Base-by-base conservation (phyloP, 2,329 filamentous ascomycete species). In the Monosporascus sp. region DNA sequence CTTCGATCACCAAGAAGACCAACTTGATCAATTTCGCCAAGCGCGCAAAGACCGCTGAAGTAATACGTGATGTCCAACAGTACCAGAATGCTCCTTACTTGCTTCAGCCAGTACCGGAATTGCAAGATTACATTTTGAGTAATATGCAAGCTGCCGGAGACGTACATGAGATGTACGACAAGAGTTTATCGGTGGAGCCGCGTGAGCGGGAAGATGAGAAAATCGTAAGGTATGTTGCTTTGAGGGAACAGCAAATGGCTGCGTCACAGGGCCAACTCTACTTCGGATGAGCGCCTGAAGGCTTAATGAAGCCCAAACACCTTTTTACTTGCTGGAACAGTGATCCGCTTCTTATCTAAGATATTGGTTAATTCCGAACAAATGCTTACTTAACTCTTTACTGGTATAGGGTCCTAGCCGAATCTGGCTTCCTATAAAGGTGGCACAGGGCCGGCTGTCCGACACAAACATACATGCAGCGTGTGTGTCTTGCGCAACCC, bases 141-240 rank as follows among this genome's bases (percentile, higher is more conserved):
- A 97, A 97, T 71, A 96, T 97, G 89, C 88, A 95, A 74, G 88
- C 87, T 31, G 93, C 94, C 4, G 90, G 91, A 50, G 93, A 97
- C 70, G 94, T 99, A 59, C 92, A 97, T 71, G 93, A 97, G 78
- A 97, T 97, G 94, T 99, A 97, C 77, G 92, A 97, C 73, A 92
- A 92, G 80, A 96, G 91, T 75, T 78, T 99, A 74, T 82, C 87
- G 66, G 86, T 99, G 56, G 94, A 99, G 71, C 94, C 94, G 58
- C 84, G 94, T 66, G 94, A 99, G 77, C 84, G 94, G 65, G 94
- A 99, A 76, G 94, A 99, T 69, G 94, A 99, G 76, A 97, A 97
- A 81, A 97, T 99, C 79, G 93, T 96, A 69, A 95, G 94, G 92
- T 96, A 86, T 66, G 83, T 80, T 59, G 50, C 64, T 60, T 61